phyloP scores from a whole-genome alignment of 495 filamentous ascomycete species.

The Clohesyomyces aquaticus region DNA sequence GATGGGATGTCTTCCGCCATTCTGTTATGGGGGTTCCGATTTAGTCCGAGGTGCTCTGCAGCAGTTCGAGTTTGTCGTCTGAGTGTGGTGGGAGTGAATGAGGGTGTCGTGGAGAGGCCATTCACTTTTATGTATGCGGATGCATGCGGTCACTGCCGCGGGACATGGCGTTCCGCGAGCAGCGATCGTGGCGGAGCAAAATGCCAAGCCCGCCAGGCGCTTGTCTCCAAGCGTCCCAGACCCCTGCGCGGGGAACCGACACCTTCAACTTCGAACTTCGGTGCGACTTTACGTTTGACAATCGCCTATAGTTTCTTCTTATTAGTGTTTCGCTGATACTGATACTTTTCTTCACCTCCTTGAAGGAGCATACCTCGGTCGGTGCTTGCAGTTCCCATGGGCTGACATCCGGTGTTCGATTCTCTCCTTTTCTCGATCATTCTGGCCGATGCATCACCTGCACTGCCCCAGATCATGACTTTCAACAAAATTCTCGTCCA shows the following conservation, averaged over 20 bases:
- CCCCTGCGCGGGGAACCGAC: background rate
- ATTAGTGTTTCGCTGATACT: background rate
- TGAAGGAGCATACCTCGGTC: too few species aligned
- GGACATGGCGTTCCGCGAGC: conserved; percentile 18
- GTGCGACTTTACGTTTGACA: background rate
- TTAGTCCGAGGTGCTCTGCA: conserved; percentile 8
- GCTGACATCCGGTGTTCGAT: background rate
- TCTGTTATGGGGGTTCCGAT: conserved; percentile 5
- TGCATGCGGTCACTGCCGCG: background rate
- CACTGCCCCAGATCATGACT: conserved; percentile 21
- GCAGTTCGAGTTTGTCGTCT: conserved; percentile 3
- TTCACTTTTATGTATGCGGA: conserved; percentile 13
- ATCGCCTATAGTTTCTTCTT: background rate
- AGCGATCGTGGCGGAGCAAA: conserved; percentile 4
- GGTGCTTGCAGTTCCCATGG: background rate
- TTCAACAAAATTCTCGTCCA: conserved; percentile 13
- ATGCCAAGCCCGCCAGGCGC: conserved; percentile 5
- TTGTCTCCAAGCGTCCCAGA: background rate
- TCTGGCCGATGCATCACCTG: conserved; percentile 20
- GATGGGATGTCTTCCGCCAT: conserved; percentile 34
- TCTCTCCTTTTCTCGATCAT: conserved; percentile 4
- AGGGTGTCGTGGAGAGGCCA: background rate
- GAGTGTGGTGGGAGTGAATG: conserved; percentile 2
- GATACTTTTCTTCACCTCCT: background rate
- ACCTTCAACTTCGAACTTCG: background rate